These are phyloP conservation scores for Curvularia verruculosa DNA, from an alignment of 2,329 filamentous ascomycete species.

Conservation along the genomic window DNA sequence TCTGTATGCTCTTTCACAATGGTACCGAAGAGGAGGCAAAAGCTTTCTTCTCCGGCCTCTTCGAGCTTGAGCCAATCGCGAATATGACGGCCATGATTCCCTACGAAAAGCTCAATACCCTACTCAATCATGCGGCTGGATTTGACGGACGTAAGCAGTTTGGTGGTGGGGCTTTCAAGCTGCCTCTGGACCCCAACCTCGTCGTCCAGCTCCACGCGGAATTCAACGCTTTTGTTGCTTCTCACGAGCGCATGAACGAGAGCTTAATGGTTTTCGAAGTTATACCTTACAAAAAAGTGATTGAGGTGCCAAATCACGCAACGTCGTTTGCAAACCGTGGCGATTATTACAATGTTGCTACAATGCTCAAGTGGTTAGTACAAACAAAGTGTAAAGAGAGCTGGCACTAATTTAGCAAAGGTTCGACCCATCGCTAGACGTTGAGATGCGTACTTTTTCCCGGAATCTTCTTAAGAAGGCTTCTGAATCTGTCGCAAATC, in stretches of 20 bases:
- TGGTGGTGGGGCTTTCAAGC: constrained; percentile 45
- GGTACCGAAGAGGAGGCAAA: constrained; percentile 40
- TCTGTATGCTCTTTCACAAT: constrained; percentile 46
- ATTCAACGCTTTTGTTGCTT: constrained; percentile 35
- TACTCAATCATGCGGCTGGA: constrained; percentile 36
- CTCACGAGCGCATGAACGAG: constrained; percentile 30
- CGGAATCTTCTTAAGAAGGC: constrained; percentile 35
- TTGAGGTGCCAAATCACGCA: constrained; percentile 30
- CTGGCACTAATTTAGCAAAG: constrained; percentile 15
- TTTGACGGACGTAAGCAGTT: constrained; percentile 50
- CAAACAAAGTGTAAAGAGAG: not conserved
- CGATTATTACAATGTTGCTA: constrained; percentile 45
- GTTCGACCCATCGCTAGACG: constrained; percentile 36
- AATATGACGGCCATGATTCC: constrained; percentile 37
- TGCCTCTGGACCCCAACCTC: constrained; percentile 37
- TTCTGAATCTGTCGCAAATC: constrained; percentile 23
- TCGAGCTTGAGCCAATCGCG: constrained; percentile 34
- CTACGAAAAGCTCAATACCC: constrained; percentile 42
- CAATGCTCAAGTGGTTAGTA: constrained; percentile 40
- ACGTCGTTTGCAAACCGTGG: constrained; percentile 40
- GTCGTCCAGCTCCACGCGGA: constrained; percentile 34
- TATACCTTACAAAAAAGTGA: constrained; percentile 35
- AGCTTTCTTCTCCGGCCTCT: constrained; percentile 34
- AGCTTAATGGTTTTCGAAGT: constrained; percentile 41
- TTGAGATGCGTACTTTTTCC: constrained; percentile 34